Base-by-base conservation (phyloP, 495 filamentous ascomycete genomes). In the Tuber brumale region DNA sequence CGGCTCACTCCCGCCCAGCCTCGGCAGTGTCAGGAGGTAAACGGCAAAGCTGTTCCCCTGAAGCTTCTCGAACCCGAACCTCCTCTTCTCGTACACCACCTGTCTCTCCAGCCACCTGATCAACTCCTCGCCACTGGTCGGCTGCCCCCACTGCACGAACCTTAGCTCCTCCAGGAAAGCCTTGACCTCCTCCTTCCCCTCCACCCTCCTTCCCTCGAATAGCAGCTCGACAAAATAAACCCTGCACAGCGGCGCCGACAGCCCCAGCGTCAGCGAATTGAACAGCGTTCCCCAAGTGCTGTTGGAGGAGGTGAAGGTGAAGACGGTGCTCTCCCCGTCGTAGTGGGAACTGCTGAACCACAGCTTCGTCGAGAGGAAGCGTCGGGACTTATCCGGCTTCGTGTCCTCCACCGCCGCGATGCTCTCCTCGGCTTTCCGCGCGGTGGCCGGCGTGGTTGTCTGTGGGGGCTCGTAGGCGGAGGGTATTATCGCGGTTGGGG, bases 11-110 rank as follows among this genome's bases (percentile, higher is more conserved):
- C 76, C 75, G 5, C 75, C 72, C 76, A 77, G 44, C 8, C 41
- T 70, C 42, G 77, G 77, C n/a, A 79, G 42, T 21, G 77, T 77
- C 18, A 79, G 69, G 18, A 77, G 45, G 51, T 79, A 79, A 23
- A 79, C 77, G 35, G 77, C 76, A 72, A 79, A 79, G 76, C 77
- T 78, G 57, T 79, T 79, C 48, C 77, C 77, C 51, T 79, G 77
- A 39, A 77, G 48, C 23, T 79, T 79, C 77, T 79, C 77, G 42
- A 79, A 79, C 18, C 75, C 75, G 42, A 74, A 77, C 23, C 66
- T 70, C 27, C 46, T 57, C 39, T 45, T 41, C 75, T 79, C 76
- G 21, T 74, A 69, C 61, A 7, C 44, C 18, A 31, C 43, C 31
- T 75, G 77, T 3, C 51, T 46, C 43, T 79, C 76, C 61, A 79